Evolutionary conservation across 495 filamentous ascomycete species (phyloP), one percentile per base, ranked within the genome.

Genomic region (Gamarada debralockiae): DNA sequence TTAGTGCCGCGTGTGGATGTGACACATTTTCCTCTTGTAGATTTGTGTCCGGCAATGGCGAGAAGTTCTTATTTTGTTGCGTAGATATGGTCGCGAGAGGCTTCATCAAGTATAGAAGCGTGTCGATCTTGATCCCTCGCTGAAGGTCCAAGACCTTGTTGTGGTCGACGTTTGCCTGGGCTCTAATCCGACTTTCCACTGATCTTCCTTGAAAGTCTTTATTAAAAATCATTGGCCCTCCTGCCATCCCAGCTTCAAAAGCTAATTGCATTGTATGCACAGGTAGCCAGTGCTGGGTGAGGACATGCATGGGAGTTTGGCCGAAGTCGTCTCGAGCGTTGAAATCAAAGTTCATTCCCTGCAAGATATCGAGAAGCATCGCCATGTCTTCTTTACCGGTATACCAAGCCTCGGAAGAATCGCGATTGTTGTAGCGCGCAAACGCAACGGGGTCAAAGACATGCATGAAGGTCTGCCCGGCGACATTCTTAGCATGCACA

Each of bases 381-480:
- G 13, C 5, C 21, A 37, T 48, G 3, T 8, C 20, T 17, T 48
- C 46, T 14, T 22, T 31, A 24, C 12, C 5, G 10, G 27, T 5
- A 10, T 10, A 10, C 5, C 27, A 4, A 21, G 15, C 15, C 15
- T 15, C 21, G 5, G 6, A 6, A 21, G 4, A 3, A 3, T 23
- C 40, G 5, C 3, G 15, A 13, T 20, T 43, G 6, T 23, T 23
- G n/a, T 14, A 21, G n/a, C 10, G 9, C 12, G 40, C n/a, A 20
- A 47, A 48, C 4, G 46, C 46, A 17, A 20, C 6, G n/a, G 46
- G n/a, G 14, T 48, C 34, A 10, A 48, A 17, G 18, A 36, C 31
- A n/a, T 48, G 46, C 29, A 48, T 21, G 18, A 48, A 48, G n/a
- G 46, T 48, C 18, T 48, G 46, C 2, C 40, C 40, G 6, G 20